A percentile compares a stretch with the other conserved stretches of the same genome.
Evolutionary conservation across 768 basidiomycete species (phyloP).

Genomic region (Nevesoporus exiguus): DNA sequence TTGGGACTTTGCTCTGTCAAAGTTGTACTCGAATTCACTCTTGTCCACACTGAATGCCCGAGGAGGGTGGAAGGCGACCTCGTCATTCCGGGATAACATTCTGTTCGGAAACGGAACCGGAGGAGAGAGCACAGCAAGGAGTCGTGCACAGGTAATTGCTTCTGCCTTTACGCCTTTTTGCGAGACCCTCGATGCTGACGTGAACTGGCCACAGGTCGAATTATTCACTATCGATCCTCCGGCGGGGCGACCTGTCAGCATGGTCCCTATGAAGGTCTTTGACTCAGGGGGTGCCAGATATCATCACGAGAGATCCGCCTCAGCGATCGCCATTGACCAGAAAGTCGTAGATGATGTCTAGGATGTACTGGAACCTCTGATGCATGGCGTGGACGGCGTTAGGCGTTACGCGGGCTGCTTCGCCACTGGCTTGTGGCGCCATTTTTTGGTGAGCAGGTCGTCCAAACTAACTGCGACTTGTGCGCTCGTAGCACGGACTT

Average conservation of each 20-base stretch:
- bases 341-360: not conserved
- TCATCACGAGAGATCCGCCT: not conserved
- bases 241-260: too few relatives aligned
- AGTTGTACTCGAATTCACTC: constrained; percentile 24
- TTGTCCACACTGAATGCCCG: constrained; percentile 25
- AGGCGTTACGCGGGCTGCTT: too few relatives aligned
- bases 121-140: not conserved
- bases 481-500: too few relatives aligned
- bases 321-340: not conserved
- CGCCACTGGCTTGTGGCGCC: too few relatives aligned
- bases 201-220: not conserved
- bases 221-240: not conserved
- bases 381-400: too few relatives aligned
- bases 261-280: not conserved
- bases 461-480: too few relatives aligned
- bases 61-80: constrained; percentile 16
- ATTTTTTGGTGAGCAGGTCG: too few relatives aligned
- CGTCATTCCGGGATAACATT: constrained; percentile 1
- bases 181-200: not conserved
- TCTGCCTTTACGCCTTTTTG: not conserved
- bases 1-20: constrained; percentile 26
- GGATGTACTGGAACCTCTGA: not conserved
- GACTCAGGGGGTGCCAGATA: not conserved
- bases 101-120: not conserved
- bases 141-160: constrained; percentile 5